Base-by-base conservation (phyloP, 192 early-diverging fungal genomes). In the Gonapodya prolifera region DNA sequence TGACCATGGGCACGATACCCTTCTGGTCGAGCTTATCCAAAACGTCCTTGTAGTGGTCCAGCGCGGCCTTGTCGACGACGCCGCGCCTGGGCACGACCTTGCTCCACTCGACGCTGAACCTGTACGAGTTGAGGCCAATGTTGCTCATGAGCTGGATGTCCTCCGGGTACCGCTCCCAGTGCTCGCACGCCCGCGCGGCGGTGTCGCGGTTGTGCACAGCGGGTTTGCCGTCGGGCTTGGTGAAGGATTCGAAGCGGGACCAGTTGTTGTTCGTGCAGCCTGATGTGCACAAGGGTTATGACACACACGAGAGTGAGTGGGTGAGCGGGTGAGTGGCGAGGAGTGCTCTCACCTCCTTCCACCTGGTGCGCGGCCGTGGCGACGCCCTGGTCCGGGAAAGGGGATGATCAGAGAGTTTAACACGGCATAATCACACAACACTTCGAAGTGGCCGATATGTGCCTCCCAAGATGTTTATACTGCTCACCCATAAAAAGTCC, bases 351-450 rank as follows among this genome's bases (percentile, higher is more conserved):
- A 61, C 45, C 71, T 73, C 71, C 71, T 29, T 73, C 71, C 2
- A 73, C 71, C 71, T 73, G 71, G 71, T 73, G 71, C 31, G 71
- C 71, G 8, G 71, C 71, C 2, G 71, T 73, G 31, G 71, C 71
- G 8, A 32, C 32, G 8, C 71, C 71, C 71, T 73, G 16, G 18
- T 8, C 8, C 45, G n/a, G 45, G 13, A 69, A 69, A n/a, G 45
- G 8, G 23, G 45, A 61, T 61, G 23, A 16, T 8, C 45, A 61
- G 23, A 61, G 23, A 61, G 8, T 61, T 61, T 8, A 61, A 16
- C 23, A 23, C 45, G 8, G 45, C 23, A 61, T 23, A 8, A 61
- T 61, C 45, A 61, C 23, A 61, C 45, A n/a, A n/a, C n/a, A n/a
- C n/a, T n/a, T n/a, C n/a, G n/a, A n/a, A n/a, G n/a, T n/a, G n/a